Evolutionary conservation across 176 grass and related monocot genomes (phyloP).

Genomic region (Musa acuminata): DNA sequence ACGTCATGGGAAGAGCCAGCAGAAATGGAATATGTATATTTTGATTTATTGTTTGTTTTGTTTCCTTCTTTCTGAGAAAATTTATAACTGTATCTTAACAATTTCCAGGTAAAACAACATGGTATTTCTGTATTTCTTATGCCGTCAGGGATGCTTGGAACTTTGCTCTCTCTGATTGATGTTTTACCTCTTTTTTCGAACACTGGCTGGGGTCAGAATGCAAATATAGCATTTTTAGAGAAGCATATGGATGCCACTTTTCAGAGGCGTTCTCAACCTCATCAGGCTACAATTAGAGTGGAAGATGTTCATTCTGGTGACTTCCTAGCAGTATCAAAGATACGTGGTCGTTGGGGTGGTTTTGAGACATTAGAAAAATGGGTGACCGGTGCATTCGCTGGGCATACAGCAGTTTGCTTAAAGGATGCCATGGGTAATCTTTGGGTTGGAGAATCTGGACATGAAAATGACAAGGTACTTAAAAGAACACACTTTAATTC

Average conservation of each 20-base stretch:
- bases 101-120: slow-evolving; percentile 84
- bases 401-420: slow-evolving; percentile 85
- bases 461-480: slow-evolving; percentile 86
- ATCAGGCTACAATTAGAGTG: slow-evolving; percentile 46
- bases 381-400: slow-evolving; percentile 95
- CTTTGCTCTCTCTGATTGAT: slow-evolving; percentile 73
- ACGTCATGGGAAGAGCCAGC: slow-evolving; percentile 83
- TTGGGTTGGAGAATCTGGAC: slow-evolving; percentile 91
- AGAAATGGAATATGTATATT: slow-evolving; percentile 72
- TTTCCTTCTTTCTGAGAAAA: slow-evolving; percentile 7
- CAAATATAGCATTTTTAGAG: slow-evolving; percentile 78
- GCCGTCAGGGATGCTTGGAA: slow-evolving; percentile 95
- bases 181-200: slow-evolving; percentile 87
- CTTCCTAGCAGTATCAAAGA: slow-evolving; percentile 86
- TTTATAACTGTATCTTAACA: slow-evolving; percentile 22
- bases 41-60: slow-evolving; percentile 9
- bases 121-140: slow-evolving; percentile 86
- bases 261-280: slow-evolving; percentile 52
- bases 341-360: slow-evolving; percentile 89
- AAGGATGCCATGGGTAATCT: slow-evolving; percentile 79
- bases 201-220: slow-evolving; percentile 81
- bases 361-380: slow-evolving; percentile 97
- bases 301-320: slow-evolving; percentile 82
- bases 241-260: slow-evolving; percentile 94
- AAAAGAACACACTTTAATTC: not conserved